phyloP scores from a whole-genome alignment of 164 flowering plant genomes.

The Liquidambar formosana region DNA sequence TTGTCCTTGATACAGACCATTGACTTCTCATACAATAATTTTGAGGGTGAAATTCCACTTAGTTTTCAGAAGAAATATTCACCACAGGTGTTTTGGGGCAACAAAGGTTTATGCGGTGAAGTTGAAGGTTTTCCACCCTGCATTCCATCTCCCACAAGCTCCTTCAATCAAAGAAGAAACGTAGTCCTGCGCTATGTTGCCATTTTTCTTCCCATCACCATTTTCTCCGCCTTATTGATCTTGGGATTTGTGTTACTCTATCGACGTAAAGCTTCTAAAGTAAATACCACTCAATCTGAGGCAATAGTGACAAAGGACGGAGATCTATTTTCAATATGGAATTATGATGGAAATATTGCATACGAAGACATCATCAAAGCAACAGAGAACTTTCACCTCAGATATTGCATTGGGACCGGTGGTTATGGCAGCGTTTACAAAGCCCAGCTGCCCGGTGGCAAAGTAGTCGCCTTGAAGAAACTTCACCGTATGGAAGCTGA shows the following conservation, averaged over 20 bases:
- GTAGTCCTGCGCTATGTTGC: background rate
- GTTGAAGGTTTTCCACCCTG: background rate
- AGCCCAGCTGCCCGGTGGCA: slow-evolving; percentile 4
- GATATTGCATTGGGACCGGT: slow-evolving; percentile 24
- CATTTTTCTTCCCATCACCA: background rate
- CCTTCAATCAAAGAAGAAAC: background rate
- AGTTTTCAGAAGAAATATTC: too few species aligned
- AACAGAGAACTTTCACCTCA: slow-evolving; percentile 18
- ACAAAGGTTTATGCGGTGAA: background rate
- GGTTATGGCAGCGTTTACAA: slow-evolving; percentile 17
- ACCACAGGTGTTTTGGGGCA: background rate
- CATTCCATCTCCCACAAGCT: too few species aligned
- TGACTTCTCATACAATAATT: background rate
- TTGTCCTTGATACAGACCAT: background rate
- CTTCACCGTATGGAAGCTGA: slow-evolving; percentile 1
- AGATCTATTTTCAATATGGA: slow-evolving; percentile 18
- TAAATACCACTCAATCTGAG: background rate
- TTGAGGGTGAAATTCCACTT: slow-evolving; percentile 1
- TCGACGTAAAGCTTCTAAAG: background rate
- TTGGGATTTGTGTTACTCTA: background rate
- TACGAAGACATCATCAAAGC: slow-evolving; percentile 21
- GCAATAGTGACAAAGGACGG: slow-evolving; percentile 1
- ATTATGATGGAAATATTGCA: slow-evolving; percentile 17
- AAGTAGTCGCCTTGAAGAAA: slow-evolving; percentile 6
- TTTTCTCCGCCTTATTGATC: background rate